Evolutionary conservation across 1,284 basidiomycete genomes (phyloP).

Genomic region (Ganoderma boninense): DNA sequence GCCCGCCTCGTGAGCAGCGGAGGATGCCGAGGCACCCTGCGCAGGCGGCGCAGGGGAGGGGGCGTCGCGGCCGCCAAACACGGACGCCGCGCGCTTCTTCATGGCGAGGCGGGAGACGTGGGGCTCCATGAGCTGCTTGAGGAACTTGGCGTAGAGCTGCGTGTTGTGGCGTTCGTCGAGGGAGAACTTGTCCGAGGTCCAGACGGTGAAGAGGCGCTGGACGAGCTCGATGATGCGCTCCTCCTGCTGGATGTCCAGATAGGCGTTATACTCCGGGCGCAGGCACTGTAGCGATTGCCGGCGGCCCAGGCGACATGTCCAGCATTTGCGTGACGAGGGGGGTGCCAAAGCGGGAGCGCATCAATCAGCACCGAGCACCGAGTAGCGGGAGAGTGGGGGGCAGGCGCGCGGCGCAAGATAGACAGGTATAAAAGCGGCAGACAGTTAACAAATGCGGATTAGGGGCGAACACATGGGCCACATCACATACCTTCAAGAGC

Average conservation of each 20-base stretch:
- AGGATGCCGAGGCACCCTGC: neutral
- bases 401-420: neutral
- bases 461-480: neutral
- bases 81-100: slow-evolving; percentile 17
- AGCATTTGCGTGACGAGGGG: neutral
- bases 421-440: neutral
- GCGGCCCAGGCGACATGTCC: neutral
- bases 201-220: slow-evolving; percentile 35
- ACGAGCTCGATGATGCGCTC: slow-evolving; percentile 38
- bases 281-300: slow-evolving; percentile 32
- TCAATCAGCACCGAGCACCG: neutral
- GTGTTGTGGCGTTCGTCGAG: slow-evolving; percentile 41
- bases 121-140: slow-evolving; percentile 38
- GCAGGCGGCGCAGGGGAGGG: neutral
- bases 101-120: slow-evolving; percentile 29
- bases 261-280: slow-evolving; percentile 39
- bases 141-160: slow-evolving; percentile 41
- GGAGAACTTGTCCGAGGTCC: slow-evolving; percentile 33
- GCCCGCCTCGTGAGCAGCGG: neutral
- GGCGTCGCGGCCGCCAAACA: neutral
- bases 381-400: neutral
- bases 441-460: neutral
- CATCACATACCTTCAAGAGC: slow-evolving; percentile 41
- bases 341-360: neutral
- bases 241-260: slow-evolving; percentile 38